These are phyloP conservation scores for Ceratobasidium sp. DNA, from an alignment of 1,284 basidiomycete species.

Conservation along the genomic window DNA sequence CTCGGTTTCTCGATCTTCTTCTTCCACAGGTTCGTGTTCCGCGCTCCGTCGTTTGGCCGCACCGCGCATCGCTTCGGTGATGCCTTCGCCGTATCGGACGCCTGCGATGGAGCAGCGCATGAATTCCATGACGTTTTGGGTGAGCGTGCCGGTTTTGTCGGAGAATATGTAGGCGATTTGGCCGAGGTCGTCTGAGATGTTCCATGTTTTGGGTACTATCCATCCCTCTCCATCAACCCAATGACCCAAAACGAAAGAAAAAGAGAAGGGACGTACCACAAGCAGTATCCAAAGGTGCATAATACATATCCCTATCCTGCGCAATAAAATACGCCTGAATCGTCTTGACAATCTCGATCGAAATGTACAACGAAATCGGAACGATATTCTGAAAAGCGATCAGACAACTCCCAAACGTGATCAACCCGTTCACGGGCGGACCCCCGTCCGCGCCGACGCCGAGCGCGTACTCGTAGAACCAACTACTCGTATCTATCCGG, in stretches of 20 bases:
- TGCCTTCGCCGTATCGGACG: constrained; percentile 89
- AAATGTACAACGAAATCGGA: constrained; percentile 96
- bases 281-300: constrained; percentile 85
- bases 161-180: constrained; percentile 99
- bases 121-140: constrained; percentile 98
- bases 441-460: constrained; percentile 74
- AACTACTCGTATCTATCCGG: constrained; percentile 73
- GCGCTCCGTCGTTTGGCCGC: constrained; percentile 74
- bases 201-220: constrained; percentile 94
- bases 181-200: constrained; percentile 96
- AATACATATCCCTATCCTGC: constrained; percentile 98
- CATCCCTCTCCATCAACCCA: no score
- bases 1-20: constrained; percentile 77
- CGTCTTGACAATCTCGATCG: constrained; percentile 97
- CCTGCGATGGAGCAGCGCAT: constrained; percentile 94
- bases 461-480: constrained; percentile 72
- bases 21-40: constrained; percentile 74
- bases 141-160: constrained; percentile 97
- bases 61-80: constrained; percentile 95
- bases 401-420: constrained; percentile 87
- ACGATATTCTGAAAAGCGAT: constrained; percentile 99
- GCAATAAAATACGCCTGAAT: constrained; percentile 97
- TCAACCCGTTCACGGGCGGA: constrained; percentile 79
- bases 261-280: constrained; percentile 61
- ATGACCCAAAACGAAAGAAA: background rate